Base-by-base conservation (phyloP, 1,139 yeast species). In the Chernovozyma aurita region DNA sequence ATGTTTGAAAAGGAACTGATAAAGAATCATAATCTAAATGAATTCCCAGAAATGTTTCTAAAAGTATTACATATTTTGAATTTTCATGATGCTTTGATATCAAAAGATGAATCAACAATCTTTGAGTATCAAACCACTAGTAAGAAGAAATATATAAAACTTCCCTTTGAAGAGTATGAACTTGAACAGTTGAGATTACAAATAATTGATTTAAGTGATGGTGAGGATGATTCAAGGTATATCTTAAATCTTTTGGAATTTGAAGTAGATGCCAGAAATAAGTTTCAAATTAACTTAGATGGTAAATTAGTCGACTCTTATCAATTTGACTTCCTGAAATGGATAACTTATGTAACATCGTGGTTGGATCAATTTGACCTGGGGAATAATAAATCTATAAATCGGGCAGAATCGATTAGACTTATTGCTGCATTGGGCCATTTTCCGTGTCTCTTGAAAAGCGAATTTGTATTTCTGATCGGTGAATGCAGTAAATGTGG, bases 401-500 rank as follows among this genome's bases (percentile, higher is more conserved):
- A 51, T 18, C 42, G 42, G 16, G 40, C 42, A 12, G 42, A 54
- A 1, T 31, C 61, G 16, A 56, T 59, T 38, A 52, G 70, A 0
- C 39, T 65, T 4, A 50, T 70, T 3, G 58, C 68, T 4, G 60
- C 76, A 0, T 41, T 76, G 18, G 73, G 78, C 8, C 53, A 63
- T 32, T 61, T 63, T 31, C 63, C 74, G 1, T 76, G 82, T 43
- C 40, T 71, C 17, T 33, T 57, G 0, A 53, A 57, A 16, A 57
- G 55, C 0, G 66, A 63, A 31, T 70, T 47, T 38, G 56, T 71
- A 37, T 43, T 47, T 16, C 37, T 45, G 1, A 38, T 53, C 0
- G 44, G 45, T 5, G 59, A 59, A 22, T 80, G 86, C 46, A 43
- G 47, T 12, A 24, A 28, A 11, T 79, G 85, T 55, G 73, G 60